phyloP scores from a whole-genome alignment of 2,329 filamentous ascomycete genomes.

The Arthrobotrys sinensis region DNA sequence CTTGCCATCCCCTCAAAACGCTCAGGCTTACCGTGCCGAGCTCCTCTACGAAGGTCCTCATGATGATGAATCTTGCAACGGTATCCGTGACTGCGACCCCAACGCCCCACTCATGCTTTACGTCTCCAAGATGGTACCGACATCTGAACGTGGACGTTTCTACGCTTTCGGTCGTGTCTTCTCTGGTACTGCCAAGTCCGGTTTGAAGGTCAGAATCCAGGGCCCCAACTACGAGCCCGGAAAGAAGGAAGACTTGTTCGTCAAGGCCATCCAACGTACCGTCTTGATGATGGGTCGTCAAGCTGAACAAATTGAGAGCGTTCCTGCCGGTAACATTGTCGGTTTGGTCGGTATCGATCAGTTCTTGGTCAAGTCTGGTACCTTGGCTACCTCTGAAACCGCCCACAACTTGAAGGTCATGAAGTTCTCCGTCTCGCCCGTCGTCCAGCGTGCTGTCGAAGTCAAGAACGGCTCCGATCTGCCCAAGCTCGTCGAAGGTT shows the following conservation, averaged over 20 bases:
- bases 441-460: conserved; percentile 98
- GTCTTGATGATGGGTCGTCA: conserved; percentile 99
- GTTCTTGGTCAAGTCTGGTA: conserved; percentile 99
- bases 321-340: conserved; percentile 99
- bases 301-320: conserved; percentile 98
- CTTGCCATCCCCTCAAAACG: conserved; percentile 93
- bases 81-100: conserved; percentile 98
- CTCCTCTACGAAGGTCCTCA: conserved; percentile 97
- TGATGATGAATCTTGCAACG: conserved; percentile 92
- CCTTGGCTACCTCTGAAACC: conserved; percentile 94
- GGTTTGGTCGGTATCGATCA: conserved; percentile 99
- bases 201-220: conserved; percentile 99
- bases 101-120: conserved; percentile 99
- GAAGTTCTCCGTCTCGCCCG: conserved; percentile 99
- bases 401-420: conserved; percentile 99
- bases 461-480: conserved; percentile 99
- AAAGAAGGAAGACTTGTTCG: conserved; percentile 98
- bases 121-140: conserved; percentile 99
- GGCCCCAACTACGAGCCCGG: conserved; percentile 98
- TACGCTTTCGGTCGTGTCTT: conserved; percentile 99
- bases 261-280: conserved; percentile 99
- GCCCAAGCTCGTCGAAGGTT: conserved; percentile 99
- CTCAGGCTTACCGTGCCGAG: conserved; percentile 98
- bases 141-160: conserved; percentile 99
- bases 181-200: conserved; percentile 96